Evolutionary conservation across 306 rosid genomes (phyloP), one percentile per base, ranked within the genome.

Genomic region (Fragaria nilgerrensis): DNA sequence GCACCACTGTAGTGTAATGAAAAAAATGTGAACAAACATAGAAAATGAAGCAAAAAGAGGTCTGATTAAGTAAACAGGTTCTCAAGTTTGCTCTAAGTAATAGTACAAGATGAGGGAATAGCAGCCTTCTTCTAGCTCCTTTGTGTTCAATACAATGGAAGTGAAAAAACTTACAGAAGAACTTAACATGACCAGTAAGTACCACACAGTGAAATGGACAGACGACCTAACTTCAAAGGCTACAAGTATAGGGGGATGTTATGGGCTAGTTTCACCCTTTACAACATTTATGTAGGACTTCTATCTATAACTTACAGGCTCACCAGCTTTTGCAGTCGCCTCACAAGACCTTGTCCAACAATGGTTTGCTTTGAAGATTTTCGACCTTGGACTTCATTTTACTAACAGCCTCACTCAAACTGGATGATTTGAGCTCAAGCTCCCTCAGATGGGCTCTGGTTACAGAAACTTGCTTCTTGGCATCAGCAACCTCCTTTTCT

Each of bases 351-450:
- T 86, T 85, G 83, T 87, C 88, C 41, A 89, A 32, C 82, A 88
- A 80, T 15, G 92, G 81, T 78, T 77, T 85, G 82, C 72, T 79
- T 36, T 69, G 82, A 72, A 91, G 82, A 78, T 41, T 77, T 56
- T 88, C 89, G 29, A 81, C 87, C 89, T 92, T 84, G 76, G 91
- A 87, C 85, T 78, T 84, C 55, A 87, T 70, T 10, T 87, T 80
- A 39, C 73, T 48, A 45, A 82, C 61, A 72, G 53, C 69, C 71
- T 91, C 84, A 34, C 71, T 83, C 70, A 91, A 75, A 68, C 79
- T 80, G 32, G 84, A 70, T 72, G 88, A 82, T 84, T 86, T 84
- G 70, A 79, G 84, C 86, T 94, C 89, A 44, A 94, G 84, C 81
- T 89, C 87, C 16, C 79, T 84, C 86, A 94, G 73, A 47, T 82